Conservation (phyloP, 1,139 yeast genomes). For the Neolecta irregularis region DNA sequence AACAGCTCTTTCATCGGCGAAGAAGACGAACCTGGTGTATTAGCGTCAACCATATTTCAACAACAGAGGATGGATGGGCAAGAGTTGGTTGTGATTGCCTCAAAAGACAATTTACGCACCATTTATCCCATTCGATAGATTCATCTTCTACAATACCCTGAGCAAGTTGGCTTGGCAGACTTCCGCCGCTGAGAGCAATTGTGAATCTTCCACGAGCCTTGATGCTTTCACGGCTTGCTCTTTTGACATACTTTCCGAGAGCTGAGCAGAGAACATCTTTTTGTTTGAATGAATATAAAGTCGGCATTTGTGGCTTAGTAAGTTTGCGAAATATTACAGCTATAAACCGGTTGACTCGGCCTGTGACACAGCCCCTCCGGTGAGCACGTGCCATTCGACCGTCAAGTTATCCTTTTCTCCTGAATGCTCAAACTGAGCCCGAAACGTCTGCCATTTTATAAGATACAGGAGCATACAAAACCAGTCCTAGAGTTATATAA, state of each 20-base stretch:
- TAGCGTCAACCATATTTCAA: background rate
- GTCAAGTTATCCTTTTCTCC: no score
- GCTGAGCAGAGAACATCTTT: constrained; percentile 9
- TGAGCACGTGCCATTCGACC: no score
- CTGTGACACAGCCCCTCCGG: no score
- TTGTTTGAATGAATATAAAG: constrained; percentile 11
- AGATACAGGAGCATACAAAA: no score
- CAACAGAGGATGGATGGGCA: no score
- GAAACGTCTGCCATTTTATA: no score
- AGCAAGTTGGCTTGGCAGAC: constrained; percentile 66
- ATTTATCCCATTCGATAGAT: constrained; percentile 66
- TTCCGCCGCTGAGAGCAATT: constrained; percentile 87
- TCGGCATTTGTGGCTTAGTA: no score
- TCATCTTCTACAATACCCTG: constrained; percentile 67
- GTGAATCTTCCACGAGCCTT: constrained; percentile 44
- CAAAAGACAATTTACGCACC: constrained; percentile 32
- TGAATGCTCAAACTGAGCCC: no score
- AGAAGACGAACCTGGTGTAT: constrained; percentile 50
- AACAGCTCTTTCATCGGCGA: constrained; percentile 92
- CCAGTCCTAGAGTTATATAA: no score
- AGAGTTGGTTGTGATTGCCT: background rate
- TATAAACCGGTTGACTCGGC: no score
- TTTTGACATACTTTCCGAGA: constrained; percentile 47
- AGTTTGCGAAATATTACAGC: no score
- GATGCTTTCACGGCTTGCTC: constrained; percentile 60